These are phyloP conservation scores for Phytopythium helicoides DNA, from an alignment of 352 stramenopile genomes.

Conservation along the genomic window DNA sequence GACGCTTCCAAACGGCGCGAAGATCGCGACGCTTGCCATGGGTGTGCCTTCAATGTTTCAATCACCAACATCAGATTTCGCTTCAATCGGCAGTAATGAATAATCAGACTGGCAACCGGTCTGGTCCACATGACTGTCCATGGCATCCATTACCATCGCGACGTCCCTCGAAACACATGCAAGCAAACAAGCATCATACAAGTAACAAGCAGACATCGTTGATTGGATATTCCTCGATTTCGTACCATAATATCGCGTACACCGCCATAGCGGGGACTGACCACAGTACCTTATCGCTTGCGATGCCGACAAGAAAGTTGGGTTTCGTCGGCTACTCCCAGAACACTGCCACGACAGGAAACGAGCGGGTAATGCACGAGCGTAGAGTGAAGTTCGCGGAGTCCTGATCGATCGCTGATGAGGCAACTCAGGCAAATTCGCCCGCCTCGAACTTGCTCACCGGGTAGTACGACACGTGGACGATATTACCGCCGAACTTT, in stretches of 20 bases:
- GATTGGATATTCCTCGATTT: constrained; percentile 15
- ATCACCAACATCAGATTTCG: too few relatives aligned
- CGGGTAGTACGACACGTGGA: constrained; percentile 78
- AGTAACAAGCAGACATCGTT: constrained; percentile 13
- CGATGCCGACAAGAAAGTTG: too few relatives aligned
- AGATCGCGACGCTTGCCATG: too few relatives aligned
- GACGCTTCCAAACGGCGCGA: constrained; percentile 16
- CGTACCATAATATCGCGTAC: too few relatives aligned
- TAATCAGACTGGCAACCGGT: too few relatives aligned
- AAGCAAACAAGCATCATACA: constrained; percentile 1
- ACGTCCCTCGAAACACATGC: neutral
- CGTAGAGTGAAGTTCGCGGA: neutral
- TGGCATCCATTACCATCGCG: too few relatives aligned
- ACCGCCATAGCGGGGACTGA: neutral
- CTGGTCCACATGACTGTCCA: too few relatives aligned
- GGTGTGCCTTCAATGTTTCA: constrained; percentile 25
- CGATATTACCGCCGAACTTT: constrained; percentile 87
- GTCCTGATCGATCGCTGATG: neutral
- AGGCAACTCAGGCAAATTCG: constrained; percentile 44
- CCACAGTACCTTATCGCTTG: constrained; percentile 10
- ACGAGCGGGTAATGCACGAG: constrained; percentile 1
- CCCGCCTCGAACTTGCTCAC: constrained; percentile 70
- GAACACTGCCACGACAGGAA: constrained; percentile 5
- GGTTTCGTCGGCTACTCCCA: neutral
- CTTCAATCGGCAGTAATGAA: too few relatives aligned